Percentiles rank a stretch among this genome's conserved stretches.
phyloP scores from a whole-genome alignment of 352 stramenopile species.

The Phytophthora tentaculata region DNA sequence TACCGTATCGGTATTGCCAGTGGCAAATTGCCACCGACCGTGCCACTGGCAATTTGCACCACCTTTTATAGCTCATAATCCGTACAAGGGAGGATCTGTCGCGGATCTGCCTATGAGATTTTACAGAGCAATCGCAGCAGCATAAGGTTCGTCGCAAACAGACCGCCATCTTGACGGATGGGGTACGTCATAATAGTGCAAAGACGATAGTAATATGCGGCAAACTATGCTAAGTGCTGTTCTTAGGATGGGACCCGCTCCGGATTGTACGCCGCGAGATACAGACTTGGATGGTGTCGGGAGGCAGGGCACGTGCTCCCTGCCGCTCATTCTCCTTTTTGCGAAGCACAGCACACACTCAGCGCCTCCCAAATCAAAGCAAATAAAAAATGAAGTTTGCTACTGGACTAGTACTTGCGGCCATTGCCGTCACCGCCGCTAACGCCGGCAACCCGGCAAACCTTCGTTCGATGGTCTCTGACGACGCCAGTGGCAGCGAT shows the following conservation, averaged over 20 bases:
- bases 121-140: slow-evolving; percentile 15
- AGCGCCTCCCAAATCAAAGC: slow-evolving; percentile 17
- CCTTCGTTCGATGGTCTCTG: slow-evolving; percentile 16
- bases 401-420: slow-evolving; percentile 29
- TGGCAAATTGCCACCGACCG: too few species aligned
- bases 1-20: too few species aligned
- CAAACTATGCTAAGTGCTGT: slow-evolving; percentile 12
- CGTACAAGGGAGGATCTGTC: too few species aligned
- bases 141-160: slow-evolving; percentile 37
- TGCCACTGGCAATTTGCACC: too few species aligned
- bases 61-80: too few species aligned
- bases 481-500: slow-evolving; percentile 14
- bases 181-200: slow-evolving; percentile 23
- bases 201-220: slow-evolving; percentile 29
- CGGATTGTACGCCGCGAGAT: slow-evolving; percentile 29
- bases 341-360: slow-evolving; percentile 19
- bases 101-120: slow-evolving; percentile 19
- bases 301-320: not conserved
- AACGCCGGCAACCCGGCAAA: slow-evolving; percentile 22
- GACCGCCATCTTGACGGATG: slow-evolving; percentile 33
- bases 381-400: slow-evolving; percentile 34
- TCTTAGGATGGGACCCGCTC: slow-evolving; percentile 36
- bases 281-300: slow-evolving; percentile 26
- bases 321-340: slow-evolving; percentile 37
- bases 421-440: slow-evolving; percentile 23